Base-by-base conservation (phyloP, 2,329 filamentous ascomycete genomes). In the Alternaria triticina region DNA sequence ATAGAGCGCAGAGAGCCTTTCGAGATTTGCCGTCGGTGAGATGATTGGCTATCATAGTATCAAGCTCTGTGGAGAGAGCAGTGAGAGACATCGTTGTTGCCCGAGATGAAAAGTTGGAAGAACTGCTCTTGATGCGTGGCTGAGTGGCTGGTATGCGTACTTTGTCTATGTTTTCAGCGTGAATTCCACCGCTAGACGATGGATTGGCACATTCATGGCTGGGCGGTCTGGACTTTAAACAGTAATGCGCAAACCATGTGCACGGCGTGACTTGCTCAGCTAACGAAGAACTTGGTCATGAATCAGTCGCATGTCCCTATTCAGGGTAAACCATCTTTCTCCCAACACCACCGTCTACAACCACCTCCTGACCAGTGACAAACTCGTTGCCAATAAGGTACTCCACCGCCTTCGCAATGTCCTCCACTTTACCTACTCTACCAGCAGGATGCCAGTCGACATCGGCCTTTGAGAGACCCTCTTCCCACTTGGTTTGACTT, bases 391-490 rank as follows among this genome's bases (percentile, higher is more conserved):
- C 77, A 23, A 77, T 71, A 15, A 83, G 66, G 70, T 82, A 84
- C 64, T 81, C 76, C 36, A 83, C 79, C 5, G 82, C 80, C 56
- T 70, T 75, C 17, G 73, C 65, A 44, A 84, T 74, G 70, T 86
- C 84, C 36, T 85, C 83, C 3, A 83, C 83, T 61, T 80, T 83
- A 2, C 84, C 85, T 5, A 86, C 85, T 51, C 84, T 73, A 4
- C 84, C 84, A 8, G 81, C 82, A 27, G 83, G 76, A 73, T 87
- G 84, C 84, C 84, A 86, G 54, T 72, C 62, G 27, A 81, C 79
- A 63, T 87, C 85, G 43, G 81, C 80, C 61, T 81, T 74, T 2
- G 71, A 79, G 66, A 86, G 67, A 0, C 81, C 83, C 5, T 84
- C 81, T 61, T 84, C 83, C 85, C 84, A 86, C 33, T 65, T 64